These are phyloP conservation scores for Rhizophora apiculata DNA, from an alignment of 345 rosid genomes.

Conservation along the genomic window DNA sequence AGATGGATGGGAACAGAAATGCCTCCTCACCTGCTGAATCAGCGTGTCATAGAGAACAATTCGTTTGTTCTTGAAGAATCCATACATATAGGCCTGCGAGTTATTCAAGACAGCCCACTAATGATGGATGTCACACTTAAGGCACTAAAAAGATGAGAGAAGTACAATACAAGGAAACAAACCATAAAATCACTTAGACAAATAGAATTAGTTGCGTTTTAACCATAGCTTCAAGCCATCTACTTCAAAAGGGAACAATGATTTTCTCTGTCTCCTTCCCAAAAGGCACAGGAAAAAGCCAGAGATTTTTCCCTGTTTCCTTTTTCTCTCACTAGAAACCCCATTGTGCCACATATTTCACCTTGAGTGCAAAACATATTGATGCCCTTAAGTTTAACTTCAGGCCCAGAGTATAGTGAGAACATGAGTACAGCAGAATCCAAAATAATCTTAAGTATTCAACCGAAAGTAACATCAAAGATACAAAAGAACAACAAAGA, in stretches of 20 bases:
- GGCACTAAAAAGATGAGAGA: neutral
- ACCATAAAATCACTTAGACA: too few relatives aligned
- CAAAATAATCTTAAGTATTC: neutral
- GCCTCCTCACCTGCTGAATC: constrained; percentile 79
- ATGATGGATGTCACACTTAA: neutral
- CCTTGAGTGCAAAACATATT: neutral
- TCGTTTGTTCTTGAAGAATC: constrained; percentile 96
- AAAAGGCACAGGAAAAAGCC: too few relatives aligned
- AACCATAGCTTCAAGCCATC: too few relatives aligned
- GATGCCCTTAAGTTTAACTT: neutral
- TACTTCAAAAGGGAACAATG: too few relatives aligned
- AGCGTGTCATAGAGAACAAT: constrained; percentile 95
- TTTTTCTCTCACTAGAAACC: too few relatives aligned
- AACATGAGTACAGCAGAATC: neutral
- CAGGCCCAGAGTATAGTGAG: neutral
- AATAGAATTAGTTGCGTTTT: too few relatives aligned
- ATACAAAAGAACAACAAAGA: neutral
- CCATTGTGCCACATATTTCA: too few relatives aligned
- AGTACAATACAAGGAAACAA: too few relatives aligned
- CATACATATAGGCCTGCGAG: constrained; percentile 96
- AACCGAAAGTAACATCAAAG: neutral
- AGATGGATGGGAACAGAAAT: neutral
- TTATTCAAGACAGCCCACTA: constrained; percentile 10
- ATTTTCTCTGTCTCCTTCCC: too few relatives aligned
- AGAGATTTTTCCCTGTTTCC: too few relatives aligned